Evolutionary conservation across 345 rosid species (phyloP).

Genomic region (Linum usitatissimum): DNA sequence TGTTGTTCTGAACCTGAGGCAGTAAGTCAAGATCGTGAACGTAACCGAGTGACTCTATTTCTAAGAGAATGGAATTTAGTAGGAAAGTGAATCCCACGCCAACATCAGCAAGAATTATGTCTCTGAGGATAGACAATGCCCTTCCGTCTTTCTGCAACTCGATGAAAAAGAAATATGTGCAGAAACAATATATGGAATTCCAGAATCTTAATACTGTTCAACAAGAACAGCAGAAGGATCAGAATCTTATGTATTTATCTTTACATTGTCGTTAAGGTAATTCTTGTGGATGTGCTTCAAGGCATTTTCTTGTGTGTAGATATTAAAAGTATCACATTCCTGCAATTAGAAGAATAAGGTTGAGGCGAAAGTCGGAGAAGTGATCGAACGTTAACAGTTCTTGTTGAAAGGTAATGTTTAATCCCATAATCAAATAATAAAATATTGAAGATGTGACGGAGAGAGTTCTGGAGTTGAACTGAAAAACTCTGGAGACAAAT

Average conservation of each 20-base stretch:
- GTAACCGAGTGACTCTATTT: conserved; percentile 4
- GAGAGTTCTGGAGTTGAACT: too few relatives aligned
- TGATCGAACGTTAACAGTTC: too few relatives aligned
- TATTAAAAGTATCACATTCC: conserved; percentile 65
- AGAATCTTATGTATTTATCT: too few relatives aligned
- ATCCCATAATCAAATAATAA: too few relatives aligned
- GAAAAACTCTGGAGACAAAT: too few relatives aligned
- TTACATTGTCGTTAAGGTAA: conserved; percentile 68
- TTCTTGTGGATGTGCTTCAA: conserved; percentile 61
- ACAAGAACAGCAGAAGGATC: not conserved
- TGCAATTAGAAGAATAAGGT: conserved; percentile 22
- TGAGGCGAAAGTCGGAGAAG: too few relatives aligned
- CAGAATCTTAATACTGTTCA: not conserved
- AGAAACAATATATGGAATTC: too few relatives aligned
- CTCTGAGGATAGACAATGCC: conserved; percentile 52
- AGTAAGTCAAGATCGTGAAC: conserved; percentile 13
- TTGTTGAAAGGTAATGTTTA: too few relatives aligned
- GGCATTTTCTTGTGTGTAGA: conserved; percentile 56
- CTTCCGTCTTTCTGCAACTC: conserved; percentile 45
- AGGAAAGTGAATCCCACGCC: conserved; percentile 44
- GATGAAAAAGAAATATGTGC: not conserved
- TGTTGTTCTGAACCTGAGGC: conserved; percentile 45
- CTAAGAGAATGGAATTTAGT: conserved; percentile 5
- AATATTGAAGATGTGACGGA: too few relatives aligned
- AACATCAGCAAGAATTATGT: conserved; percentile 78